Evolutionary conservation across 75 land plant species (phyloP), one percentile per base, ranked within the genome.

Genomic region (Adiantum capillusveneris): DNA sequence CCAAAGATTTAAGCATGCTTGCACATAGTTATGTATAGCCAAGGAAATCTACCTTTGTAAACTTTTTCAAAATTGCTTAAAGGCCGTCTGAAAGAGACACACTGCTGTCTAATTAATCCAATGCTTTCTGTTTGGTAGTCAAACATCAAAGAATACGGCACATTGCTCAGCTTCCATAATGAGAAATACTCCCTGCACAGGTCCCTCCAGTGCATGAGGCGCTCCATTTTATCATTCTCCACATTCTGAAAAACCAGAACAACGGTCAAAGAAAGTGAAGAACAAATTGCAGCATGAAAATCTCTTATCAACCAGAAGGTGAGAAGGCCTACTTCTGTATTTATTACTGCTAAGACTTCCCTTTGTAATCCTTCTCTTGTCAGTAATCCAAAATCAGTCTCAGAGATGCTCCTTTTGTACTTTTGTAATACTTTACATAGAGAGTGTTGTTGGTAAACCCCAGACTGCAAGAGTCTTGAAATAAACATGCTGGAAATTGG

Each of bases 401-500:
- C 80, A 56, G 79, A 80, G 53, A 79, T 57, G 52, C 72, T 78
- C 18, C 65, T 79, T 17, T 67, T 74, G 25, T 69, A 69, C 25
- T 75, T 77, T 25, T 72, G 59, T 31, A 93, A 36, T 20, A 81
- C 84, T 59, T 72, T 64, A 62, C 73, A 71, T 16, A 88, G 59
- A 49, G 80, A 71, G 24, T 44, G 53, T 62, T 57, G 72, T 42
- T 82, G 81, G 43, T 64, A 59, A 62, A 88, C 73, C 6, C 87
- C 90, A 36, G 98, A 84, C 48, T 81, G 82, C 64, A 93, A 71
- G 34, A 93, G 59, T 60, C 90, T 82, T 39, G 75, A 76, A 24
- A 88, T 57, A 68, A 82, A 88, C 58, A 88, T 55, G 22, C 72
- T 65, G 24, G 97, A 84, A 14, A 88, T 55, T 29, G 82, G 67